Evolutionary conservation across 202 grass and related monocot species (phyloP).

Genomic region (Digitaria exilis): DNA sequence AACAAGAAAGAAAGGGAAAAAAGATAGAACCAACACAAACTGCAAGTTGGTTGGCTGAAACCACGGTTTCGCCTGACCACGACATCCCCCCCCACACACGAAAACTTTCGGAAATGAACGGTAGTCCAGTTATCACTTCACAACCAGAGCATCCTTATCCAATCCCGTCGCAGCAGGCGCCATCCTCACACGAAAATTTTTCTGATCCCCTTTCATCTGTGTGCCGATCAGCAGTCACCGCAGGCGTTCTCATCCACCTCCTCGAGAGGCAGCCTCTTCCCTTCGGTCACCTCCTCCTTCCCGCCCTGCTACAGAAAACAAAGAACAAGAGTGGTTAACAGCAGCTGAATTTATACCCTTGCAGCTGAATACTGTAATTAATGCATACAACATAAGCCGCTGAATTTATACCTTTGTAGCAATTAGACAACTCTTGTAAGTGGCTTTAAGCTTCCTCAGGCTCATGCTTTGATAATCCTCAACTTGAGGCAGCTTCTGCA

Average conservation of each 20-base stretch:
- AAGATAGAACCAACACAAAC: background rate
- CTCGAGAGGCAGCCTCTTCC: constrained; percentile 45
- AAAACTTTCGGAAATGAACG: constrained; percentile 31
- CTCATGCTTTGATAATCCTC: constrained; percentile 38
- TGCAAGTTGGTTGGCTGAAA: constrained; percentile 53
- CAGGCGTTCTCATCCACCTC: constrained; percentile 43
- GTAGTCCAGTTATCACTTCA: constrained; percentile 43
- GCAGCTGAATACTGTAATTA: too few species aligned
- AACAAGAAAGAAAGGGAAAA: background rate
- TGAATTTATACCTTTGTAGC: constrained; percentile 46
- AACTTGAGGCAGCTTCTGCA: background rate
- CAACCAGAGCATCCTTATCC: constrained; percentile 34
- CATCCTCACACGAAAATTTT: background rate
- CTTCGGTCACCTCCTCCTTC: constrained; percentile 15
- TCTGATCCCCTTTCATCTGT: accelerated
- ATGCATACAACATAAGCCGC: background rate
- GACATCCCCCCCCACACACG: too few species aligned
- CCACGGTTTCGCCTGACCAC: constrained; percentile 47
- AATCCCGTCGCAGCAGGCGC: background rate
- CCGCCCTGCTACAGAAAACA: constrained; percentile 20
- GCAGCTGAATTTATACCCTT: too few species aligned
- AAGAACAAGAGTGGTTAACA: background rate
- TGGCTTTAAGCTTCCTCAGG: constrained; percentile 61
- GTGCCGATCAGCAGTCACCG: constrained; percentile 15
- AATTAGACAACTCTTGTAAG: constrained; percentile 44